Evolutionary conservation across 2,329 filamentous ascomycete genomes (phyloP).

Genomic region (Colletotrichum tropicale): DNA sequence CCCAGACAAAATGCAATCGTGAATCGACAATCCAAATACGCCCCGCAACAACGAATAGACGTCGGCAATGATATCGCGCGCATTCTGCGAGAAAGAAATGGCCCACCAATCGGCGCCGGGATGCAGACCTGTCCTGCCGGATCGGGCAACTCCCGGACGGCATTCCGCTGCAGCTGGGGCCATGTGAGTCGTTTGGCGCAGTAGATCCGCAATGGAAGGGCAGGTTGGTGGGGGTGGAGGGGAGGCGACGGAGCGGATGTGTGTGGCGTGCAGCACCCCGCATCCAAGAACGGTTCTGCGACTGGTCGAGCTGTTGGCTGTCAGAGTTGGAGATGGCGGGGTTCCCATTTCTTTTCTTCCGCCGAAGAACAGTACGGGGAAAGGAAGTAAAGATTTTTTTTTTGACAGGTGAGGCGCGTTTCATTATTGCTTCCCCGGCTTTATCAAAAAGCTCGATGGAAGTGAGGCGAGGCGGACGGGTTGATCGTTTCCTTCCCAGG

Average conservation of each 20-base stretch:
- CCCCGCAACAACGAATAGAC: background rate
- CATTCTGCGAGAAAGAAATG: background rate
- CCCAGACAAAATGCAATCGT: background rate
- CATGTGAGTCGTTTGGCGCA: slow-evolving; percentile 1
- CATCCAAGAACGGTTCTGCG: background rate
- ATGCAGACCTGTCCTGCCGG: background rate
- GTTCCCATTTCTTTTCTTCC: background rate
- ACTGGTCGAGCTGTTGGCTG: background rate
- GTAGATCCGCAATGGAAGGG: background rate
- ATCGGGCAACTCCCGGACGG: slow-evolving; percentile 14
- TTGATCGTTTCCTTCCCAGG: background rate
- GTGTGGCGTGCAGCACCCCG: background rate
- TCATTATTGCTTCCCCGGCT: background rate
- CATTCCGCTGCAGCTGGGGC: slow-evolving; percentile 14
- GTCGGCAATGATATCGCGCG: background rate
- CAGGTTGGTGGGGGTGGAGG: background rate
- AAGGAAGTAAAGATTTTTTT: background rate
- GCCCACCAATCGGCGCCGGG: slow-evolving; percentile 17
- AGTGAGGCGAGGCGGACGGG: background rate
- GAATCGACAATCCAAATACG: background rate
- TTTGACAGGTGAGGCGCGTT: background rate
- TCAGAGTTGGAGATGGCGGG: background rate
- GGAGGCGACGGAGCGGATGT: background rate
- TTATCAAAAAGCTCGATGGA: background rate
- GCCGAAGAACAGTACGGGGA: background rate